Conservation (phyloP, 345 rosid species). For the Theobroma cacao region DNA sequence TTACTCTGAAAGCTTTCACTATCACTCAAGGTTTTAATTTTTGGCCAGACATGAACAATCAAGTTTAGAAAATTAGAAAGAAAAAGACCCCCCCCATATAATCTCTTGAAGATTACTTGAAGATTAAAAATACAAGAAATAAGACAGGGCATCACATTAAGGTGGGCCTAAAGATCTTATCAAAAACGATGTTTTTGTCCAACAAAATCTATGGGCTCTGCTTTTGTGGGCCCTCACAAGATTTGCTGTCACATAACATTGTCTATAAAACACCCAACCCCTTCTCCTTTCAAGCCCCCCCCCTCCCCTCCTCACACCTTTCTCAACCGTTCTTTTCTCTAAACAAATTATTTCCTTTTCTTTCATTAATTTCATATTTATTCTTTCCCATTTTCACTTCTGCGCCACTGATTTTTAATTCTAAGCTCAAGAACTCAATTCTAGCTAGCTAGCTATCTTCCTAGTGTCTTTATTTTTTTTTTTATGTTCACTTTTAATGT, state of each 20-base stretch:
- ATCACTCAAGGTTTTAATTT: too few species aligned
- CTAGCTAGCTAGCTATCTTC: not conserved
- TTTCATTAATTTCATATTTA: not conserved
- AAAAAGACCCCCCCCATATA: not conserved
- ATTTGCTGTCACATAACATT: slow-evolving; percentile 28
- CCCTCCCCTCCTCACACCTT: not conserved
- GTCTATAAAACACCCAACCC: slow-evolving; percentile 40
- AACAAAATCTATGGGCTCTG: slow-evolving; percentile 42
- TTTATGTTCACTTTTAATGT: not conserved
- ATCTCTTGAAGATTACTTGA: not conserved
- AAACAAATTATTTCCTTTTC: not conserved
- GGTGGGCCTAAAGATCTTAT: slow-evolving; percentile 37
- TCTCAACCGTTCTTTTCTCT: not conserved
- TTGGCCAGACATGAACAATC: too few species aligned
- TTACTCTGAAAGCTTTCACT: too few species aligned
- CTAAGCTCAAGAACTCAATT: not conserved
- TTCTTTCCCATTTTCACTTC: not conserved
- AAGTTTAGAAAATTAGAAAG: not conserved
- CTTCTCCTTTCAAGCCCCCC: slow-evolving; percentile 16
- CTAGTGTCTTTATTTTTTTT: not conserved
- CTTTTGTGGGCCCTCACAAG: slow-evolving; percentile 44
- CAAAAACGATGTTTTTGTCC: slow-evolving; percentile 45
- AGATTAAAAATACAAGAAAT: not conserved
- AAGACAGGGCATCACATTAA: slow-evolving; percentile 16
- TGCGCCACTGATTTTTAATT: not conserved